Base-by-base conservation (phyloP, 2,329 filamentous ascomycete genomes). In the Acarospora socialis region DNA sequence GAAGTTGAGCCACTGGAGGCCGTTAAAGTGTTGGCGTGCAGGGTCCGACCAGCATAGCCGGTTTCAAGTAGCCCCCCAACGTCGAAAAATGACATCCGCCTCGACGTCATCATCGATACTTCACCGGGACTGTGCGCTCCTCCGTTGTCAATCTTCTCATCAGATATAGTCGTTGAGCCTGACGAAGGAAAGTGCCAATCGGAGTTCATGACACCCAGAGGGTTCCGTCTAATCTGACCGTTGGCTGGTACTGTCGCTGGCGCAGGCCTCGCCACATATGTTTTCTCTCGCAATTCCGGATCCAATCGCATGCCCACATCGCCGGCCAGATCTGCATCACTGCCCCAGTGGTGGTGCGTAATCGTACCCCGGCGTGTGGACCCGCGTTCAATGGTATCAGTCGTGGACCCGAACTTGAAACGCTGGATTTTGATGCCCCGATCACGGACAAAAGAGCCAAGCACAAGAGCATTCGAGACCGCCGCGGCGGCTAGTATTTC, bases 371-470 rank as follows among this genome's bases (percentile, higher is more conserved):
- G 66, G 3, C 68, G 59, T 8, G 65, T 59, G 2, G 75, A 73
- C 10, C 65, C 65, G 39, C 72, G 68, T 33, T 64, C 60, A 34
- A 61, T 56, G 34, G 28, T 25, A 29, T 5, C 31, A 10, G 28
- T 30, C 3, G 52, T 42, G 24, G 47, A 54, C 32, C 50, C 54
- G 28, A 52, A 47, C 22, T 57, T 54, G 34, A 60, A 48, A 34
- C 52, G 54, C 41, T 71, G 68, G 56, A 92, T 93, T 64, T 95
- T 95, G 23, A 84, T 62, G 16, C 90, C 90, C 32, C 82, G 72
- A 51, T 95, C 87, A 9, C 87, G 73, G 17, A 95, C 74, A 48
- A 95, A 95, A 0, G 86, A 92, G 8, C 87, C 87, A 3, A 98
- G 70, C 1, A 94, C 81, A 13, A 98, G 66, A 3, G 79, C 77